Base-by-base conservation (phyloP, 306 rosid species). In the Benincasa hispida region DNA sequence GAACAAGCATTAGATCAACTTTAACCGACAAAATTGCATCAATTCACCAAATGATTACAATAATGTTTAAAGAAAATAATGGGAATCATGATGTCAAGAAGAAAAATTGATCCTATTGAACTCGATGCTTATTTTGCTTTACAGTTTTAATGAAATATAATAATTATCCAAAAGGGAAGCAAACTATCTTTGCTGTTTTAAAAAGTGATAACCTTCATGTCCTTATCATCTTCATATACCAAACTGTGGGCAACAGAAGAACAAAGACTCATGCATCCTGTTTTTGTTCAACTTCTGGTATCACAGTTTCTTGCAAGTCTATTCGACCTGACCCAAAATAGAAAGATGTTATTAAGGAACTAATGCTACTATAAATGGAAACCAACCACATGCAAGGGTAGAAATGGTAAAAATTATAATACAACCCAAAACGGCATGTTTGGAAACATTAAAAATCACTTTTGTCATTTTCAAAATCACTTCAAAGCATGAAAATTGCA, bases 261-360 rank as follows among this genome's bases (percentile, higher is more conserved):
- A 41, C 18, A 1, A 21, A 39, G 27, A 8, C 61, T 91, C 7
- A 88, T 48, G 32, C 72, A 67, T 89, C 84, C 81, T 82, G 84
- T 87, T 90, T 94, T 81, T 79, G 96, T 76, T 92, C 96, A 59
- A 54, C 82, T 85, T 92, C 98, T 39, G 96, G 45, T 80, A 92
- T 89, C 80, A 77, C 83, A 24, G 82, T 84, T 69, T 90, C 96
- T 87, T 90, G 91, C 91, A 94, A 87, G 79, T 94, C 92, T 75
- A 94, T 85, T 78, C 91, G 85, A 74, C 96, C 99, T 94, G 89
- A 75, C 76, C 72, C 54, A 80, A 57, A 37, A 59, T 34, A 39
- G 63, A 75, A 69, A 10, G 1, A 59, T 4, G 12, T 18, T 69
- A 74, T 57, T 67, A 76, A 45, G 53, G 18, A n/a, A n/a, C n/a